phyloP scores from a whole-genome alignment of 306 rosid genomes.

The Alnus rubra region DNA sequence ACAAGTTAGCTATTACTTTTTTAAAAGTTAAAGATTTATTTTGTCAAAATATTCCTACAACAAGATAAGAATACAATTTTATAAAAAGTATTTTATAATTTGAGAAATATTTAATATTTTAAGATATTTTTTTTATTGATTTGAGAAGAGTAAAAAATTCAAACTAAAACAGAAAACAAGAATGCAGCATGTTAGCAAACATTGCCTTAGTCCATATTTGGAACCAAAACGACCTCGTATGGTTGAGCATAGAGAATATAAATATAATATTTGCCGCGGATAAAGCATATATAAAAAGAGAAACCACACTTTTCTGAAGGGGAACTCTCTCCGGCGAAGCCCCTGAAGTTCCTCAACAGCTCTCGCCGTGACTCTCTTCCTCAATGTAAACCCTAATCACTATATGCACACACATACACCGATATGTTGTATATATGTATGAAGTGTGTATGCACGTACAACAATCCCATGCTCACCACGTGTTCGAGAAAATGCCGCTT shows the following conservation, averaged over 20 bases:
- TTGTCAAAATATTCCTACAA: no score
- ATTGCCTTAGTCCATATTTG: background rate
- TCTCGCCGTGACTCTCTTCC: constrained; percentile 10
- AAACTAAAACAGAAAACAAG: no score
- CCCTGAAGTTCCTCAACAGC: constrained; percentile 11
- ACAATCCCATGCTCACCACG: constrained; percentile 10
- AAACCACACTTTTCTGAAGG: background rate
- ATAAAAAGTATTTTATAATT: no score
- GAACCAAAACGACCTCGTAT: background rate
- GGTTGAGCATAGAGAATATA: background rate
- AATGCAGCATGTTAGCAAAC: no score
- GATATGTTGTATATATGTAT: background rate
- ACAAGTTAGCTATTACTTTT: no score
- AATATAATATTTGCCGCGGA: background rate
- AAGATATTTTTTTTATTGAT: no score
- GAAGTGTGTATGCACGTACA: background rate
- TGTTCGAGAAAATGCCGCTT: constrained; percentile 33
- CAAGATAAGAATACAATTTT: no score
- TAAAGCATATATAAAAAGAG: background rate
- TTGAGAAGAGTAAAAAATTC: no score
- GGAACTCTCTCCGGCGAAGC: constrained; percentile 21
- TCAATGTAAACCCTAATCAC: constrained; percentile 29
- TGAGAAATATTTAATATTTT: no score
- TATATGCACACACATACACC: background rate
- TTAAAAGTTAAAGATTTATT: no score